phyloP scores from a whole-genome alignment of 1,284 basidiomycete genomes.

The Somion occarium region DNA sequence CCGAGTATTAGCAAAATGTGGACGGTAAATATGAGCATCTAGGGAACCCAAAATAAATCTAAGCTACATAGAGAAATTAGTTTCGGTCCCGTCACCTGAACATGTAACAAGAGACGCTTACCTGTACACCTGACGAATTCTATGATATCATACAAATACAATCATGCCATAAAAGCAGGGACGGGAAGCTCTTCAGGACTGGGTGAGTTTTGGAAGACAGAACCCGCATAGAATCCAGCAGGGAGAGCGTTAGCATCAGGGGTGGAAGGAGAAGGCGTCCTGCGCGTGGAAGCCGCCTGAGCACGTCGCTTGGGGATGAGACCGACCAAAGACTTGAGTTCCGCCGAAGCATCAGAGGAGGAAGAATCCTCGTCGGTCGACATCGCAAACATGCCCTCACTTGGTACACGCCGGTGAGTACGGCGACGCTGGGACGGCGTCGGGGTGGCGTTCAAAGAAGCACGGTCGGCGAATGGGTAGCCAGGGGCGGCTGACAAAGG shows the following conservation, averaged over 20 bases:
- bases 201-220: conserved; percentile 76
- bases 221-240: conserved; percentile 63
- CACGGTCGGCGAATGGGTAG: conserved; percentile 35
- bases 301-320: conserved; percentile 23
- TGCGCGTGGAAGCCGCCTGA: conserved; percentile 22
- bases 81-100: neutral
- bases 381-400: conserved; percentile 65
- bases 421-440: conserved; percentile 33
- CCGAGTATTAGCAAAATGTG: conserved; percentile 20
- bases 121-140: conserved; percentile 36
- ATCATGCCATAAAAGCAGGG: conserved; percentile 49
- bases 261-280: conserved; percentile 25
- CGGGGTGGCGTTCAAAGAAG: conserved; percentile 31
- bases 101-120: conserved; percentile 19
- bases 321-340: conserved; percentile 32
- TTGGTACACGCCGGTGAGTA: conserved; percentile 53
- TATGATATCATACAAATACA: conserved; percentile 26
- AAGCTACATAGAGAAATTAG: conserved; percentile 20
- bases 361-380: conserved; percentile 61
- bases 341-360: conserved; percentile 37
- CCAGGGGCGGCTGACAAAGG: conserved; percentile 35
- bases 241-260: conserved; percentile 10
- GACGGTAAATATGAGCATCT: conserved; percentile 23
- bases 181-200: conserved; percentile 72
- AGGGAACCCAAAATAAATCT: conserved; percentile 29